Conservation (phyloP, 2,329 filamentous ascomycete species). For the Penicillium sp. region DNA sequence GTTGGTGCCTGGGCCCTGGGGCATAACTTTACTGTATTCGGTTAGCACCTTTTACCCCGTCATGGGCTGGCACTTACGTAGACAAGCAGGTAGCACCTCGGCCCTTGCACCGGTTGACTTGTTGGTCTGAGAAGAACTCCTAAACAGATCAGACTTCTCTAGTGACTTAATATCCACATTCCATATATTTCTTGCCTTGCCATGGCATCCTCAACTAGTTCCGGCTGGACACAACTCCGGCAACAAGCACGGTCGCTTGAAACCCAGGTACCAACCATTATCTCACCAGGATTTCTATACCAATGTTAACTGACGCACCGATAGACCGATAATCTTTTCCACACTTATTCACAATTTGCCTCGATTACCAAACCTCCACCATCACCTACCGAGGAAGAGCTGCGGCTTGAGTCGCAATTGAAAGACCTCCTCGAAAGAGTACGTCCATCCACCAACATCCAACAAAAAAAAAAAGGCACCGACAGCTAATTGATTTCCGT, state of each 20-base stretch:
- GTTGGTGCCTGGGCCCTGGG: not conserved
- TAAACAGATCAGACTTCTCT: not conserved
- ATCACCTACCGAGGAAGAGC: conserved; percentile 83
- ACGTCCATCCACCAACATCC: conserved; percentile 7
- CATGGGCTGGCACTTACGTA: conserved; percentile 13
- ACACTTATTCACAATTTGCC: conserved; percentile 85
- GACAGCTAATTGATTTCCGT: conserved; percentile 9
- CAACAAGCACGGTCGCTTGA: conserved; percentile 88
- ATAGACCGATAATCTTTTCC: conserved; percentile 73
- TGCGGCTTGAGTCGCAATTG: conserved; percentile 73
- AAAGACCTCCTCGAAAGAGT: conserved; percentile 71
- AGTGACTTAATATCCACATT: not conserved
- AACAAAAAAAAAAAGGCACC: not conserved
- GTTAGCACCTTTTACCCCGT: conserved; percentile 6
- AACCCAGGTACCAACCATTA: conserved; percentile 66
- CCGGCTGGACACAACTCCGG: conserved; percentile 89
- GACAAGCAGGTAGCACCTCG: conserved; percentile 7
- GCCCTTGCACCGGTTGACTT: conserved; percentile 4
- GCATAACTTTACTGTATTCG: not conserved
- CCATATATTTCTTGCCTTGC: not conserved
- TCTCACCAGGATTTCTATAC: not conserved
- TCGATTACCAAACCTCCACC: conserved; percentile 74
- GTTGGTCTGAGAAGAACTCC: not conserved
- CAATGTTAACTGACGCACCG: conserved; percentile 16
- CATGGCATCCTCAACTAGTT: conserved; percentile 59